Evolutionary conservation across 768 basidiomycete genomes (phyloP).

Genomic region (Mycena galericulata): DNA sequence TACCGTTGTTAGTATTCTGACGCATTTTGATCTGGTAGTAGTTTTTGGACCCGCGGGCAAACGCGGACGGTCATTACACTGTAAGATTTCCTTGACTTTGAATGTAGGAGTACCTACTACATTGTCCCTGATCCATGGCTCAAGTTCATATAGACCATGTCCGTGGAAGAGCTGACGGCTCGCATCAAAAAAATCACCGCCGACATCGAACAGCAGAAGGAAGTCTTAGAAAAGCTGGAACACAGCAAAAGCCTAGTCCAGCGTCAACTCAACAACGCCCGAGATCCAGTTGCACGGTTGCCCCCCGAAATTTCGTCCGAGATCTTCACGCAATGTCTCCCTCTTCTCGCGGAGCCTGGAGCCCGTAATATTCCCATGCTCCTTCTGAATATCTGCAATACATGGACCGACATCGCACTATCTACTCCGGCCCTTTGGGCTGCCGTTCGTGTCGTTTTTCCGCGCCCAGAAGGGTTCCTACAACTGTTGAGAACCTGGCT

Average conservation of each 20-base stretch:
- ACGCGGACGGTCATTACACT: too few relatives aligned
- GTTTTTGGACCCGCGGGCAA: too few relatives aligned
- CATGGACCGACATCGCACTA: background rate
- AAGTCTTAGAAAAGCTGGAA: background rate
- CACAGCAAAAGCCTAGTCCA: background rate
- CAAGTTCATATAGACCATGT: background rate
- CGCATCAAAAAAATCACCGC: background rate
- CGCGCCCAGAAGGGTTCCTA: background rate
- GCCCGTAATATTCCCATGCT: background rate
- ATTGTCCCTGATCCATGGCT: too few relatives aligned
- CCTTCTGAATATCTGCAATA: background rate
- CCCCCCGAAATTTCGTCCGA: slow-evolving; percentile 5
- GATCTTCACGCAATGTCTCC: background rate
- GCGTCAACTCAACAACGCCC: background rate
- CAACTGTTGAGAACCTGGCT: background rate
- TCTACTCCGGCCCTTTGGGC: background rate
- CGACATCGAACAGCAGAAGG: background rate
- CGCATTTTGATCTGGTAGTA: too few relatives aligned
- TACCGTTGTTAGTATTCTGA: too few relatives aligned
- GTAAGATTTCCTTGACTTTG: too few relatives aligned
- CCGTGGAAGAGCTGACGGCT: background rate
- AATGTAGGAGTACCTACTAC: too few relatives aligned
- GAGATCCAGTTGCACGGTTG: background rate
- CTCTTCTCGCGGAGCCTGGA: background rate
- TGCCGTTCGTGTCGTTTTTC: background rate